phyloP scores from a whole-genome alignment of 2,329 filamentous ascomycete genomes.

The Volutella citrinella region DNA sequence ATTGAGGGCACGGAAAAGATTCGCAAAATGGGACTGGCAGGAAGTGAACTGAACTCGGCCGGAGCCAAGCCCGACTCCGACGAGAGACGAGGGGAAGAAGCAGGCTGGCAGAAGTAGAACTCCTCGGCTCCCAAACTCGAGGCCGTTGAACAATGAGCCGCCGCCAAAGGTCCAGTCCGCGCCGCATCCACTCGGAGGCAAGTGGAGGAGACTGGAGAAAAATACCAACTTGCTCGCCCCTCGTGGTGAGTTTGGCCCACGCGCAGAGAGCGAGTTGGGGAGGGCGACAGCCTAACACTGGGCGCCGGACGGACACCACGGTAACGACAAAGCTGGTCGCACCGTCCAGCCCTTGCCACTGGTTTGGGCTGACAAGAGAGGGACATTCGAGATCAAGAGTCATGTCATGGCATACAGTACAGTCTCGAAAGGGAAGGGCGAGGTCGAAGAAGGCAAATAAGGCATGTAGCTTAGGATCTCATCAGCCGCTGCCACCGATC shows the following conservation, averaged over 20 bases:
- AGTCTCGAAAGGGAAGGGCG: too few species aligned
- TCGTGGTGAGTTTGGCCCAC: conserved; percentile 18
- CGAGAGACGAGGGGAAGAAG: conserved; percentile 20
- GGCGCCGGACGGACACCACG: too few species aligned
- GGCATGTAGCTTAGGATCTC: too few species aligned
- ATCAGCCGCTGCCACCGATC: too few species aligned
- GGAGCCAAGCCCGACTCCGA: conserved; percentile 29
- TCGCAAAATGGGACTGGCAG: conserved; percentile 27
- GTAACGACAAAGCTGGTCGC: too few species aligned
- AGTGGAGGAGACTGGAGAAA: conserved; percentile 12
- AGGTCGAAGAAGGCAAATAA: too few species aligned
- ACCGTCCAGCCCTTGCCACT: too few species aligned
- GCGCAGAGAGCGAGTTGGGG: too few species aligned
- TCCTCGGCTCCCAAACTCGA: conserved; percentile 17
- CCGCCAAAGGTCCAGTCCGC: conserved; percentile 12
- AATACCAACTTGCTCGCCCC: conserved; percentile 15
- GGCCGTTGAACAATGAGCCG: conserved; percentile 18
- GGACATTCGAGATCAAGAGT: too few species aligned
- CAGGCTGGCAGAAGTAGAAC: conserved; percentile 21
- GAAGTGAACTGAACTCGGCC: conserved; percentile 26
- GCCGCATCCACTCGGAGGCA: conserved; percentile 15
- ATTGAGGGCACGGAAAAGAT: conserved; percentile 26
- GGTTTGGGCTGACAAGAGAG: too few species aligned
- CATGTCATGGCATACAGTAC: too few species aligned
- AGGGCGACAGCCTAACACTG: too few species aligned